Evolutionary conservation across 2,329 filamentous ascomycete genomes (phyloP).

Genomic region (Pseudogymnoascus verrucosus): DNA sequence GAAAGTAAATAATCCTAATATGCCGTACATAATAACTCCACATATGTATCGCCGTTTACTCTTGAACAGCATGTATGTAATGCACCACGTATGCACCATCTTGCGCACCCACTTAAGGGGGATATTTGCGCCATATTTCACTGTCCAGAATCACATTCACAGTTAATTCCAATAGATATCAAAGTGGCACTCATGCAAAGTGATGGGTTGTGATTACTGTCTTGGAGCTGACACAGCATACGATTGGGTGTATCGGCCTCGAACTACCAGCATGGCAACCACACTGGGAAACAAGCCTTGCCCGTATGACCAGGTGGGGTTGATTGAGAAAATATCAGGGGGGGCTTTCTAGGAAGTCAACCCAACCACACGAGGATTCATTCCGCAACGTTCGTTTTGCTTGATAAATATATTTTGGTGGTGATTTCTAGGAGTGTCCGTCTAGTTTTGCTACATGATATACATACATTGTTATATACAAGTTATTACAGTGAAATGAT

Average conservation of each 20-base stretch:
- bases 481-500: background rate
- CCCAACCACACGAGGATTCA: background rate
- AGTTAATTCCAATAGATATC: background rate
- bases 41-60: slow-evolving; percentile 6
- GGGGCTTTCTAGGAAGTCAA: background rate
- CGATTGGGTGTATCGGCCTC: background rate
- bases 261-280: background rate
- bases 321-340: background rate
- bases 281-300: slow-evolving; percentile 4
- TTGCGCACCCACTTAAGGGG: too few species aligned
- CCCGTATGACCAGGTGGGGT: slow-evolving; percentile 3
- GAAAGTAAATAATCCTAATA: background rate
- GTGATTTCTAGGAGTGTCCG: slow-evolving; percentile 6
- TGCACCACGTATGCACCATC: background rate
- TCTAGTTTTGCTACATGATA: slow-evolving; percentile 5
- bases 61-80: background rate
- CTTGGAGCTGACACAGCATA: slow-evolving; percentile 2
- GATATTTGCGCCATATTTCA: background rate
- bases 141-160: background rate
- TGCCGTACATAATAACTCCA: slow-evolving; percentile 2
- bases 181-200: slow-evolving; percentile 4
- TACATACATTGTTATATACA: slow-evolving; percentile 4
- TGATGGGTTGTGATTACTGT: background rate
- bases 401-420: slow-evolving; percentile 1
- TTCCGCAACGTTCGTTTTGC: background rate